Conservation (phyloP, 768 basidiomycete genomes). For the Coprinopsis marcescibilis region DNA sequence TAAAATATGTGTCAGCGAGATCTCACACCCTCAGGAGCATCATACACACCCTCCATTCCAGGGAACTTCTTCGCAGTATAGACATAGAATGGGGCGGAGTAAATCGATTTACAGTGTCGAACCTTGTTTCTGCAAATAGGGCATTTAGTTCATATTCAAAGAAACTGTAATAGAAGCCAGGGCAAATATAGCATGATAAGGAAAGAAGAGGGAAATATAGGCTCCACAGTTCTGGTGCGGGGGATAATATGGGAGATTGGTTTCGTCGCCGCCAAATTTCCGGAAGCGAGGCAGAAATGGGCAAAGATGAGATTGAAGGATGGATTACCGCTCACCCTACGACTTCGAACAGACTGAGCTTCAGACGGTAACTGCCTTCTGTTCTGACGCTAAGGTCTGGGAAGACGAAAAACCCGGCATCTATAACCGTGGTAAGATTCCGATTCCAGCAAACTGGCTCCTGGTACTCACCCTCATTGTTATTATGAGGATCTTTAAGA, state of each 20-base stretch:
- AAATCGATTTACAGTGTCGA: conserved; percentile 85
- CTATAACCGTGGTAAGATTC: conserved; percentile 31
- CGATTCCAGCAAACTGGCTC: not conserved
- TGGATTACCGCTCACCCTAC: conserved; percentile 64
- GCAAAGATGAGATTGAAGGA: not conserved
- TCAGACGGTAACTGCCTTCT: conserved; percentile 83
- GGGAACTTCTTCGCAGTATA: conserved; percentile 97
- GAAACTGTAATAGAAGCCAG: not conserved
- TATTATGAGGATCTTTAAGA: conserved; percentile 64
- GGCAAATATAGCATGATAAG: not conserved
- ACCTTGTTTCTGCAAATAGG: conserved; percentile 60
- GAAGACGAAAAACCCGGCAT: conserved; percentile 95
- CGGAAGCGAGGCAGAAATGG: not conserved
- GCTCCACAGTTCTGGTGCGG: not conserved
- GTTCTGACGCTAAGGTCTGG: conserved; percentile 90
- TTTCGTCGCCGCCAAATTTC: not conserved
- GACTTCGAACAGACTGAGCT: conserved; percentile 78
- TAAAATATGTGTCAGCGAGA: not conserved
- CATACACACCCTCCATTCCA: conserved; percentile 78
- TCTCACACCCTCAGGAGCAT: not conserved
- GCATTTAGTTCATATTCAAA: not conserved
- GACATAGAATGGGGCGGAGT: conserved; percentile 86
- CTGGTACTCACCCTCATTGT: conserved; percentile 35
- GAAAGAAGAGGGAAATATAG: not conserved
- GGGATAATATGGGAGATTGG: too few species aligned